Base-by-base conservation (phyloP, 2,329 filamentous ascomycete genomes). In the Fusarium sarcochroum region DNA sequence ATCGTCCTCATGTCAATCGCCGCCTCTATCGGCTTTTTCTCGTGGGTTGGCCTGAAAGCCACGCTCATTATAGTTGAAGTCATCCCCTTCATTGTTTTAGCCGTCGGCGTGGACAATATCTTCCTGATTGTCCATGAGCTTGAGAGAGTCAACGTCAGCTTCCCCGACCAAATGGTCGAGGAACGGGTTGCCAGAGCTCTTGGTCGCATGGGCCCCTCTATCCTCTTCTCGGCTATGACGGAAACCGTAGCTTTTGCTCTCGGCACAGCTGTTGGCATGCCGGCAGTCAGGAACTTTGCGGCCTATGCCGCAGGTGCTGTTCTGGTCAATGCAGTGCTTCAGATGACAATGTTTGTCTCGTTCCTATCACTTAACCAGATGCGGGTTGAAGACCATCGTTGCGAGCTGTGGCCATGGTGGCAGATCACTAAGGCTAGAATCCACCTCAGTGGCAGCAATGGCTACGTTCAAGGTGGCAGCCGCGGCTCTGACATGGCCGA, bases 91-190 rank as follows among this genome's bases (percentile, higher is more conserved):
- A 90, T 99, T 68, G 95, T 99, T 11, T 83, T 99, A 20, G 96
- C 96, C 14, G 94, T 99, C 27, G 96, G 96, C 45, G 97, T 99
- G 4, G 96, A 99, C 85, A 99, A 99, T 76, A 98, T 99, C 74
- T 99, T 99, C 82, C 84, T 99, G 57, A 97, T 99, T 61, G 96
- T 99, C 1, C 96, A 99, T 79, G 96, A 99, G 79, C 97, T 99
- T 62, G 96, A 99, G 77, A 88, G 96, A 30, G 92, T 98, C 76
- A 99, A 99, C 75, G 82, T 94, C 71, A 97, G 91, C 78, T 92
- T 97, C 74, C 93, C 94, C 0, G 94, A 98, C 75, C 91, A 94
- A 66, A 87, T 91, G 78, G 91, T 99, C 4, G 92, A 97, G 71
- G 90, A 94, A 75, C 89, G 96, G 25, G 90, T 98, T 56, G 91